Conservation (phyloP, 768 basidiomycete species). For the Xerocomellus amylosporus region DNA sequence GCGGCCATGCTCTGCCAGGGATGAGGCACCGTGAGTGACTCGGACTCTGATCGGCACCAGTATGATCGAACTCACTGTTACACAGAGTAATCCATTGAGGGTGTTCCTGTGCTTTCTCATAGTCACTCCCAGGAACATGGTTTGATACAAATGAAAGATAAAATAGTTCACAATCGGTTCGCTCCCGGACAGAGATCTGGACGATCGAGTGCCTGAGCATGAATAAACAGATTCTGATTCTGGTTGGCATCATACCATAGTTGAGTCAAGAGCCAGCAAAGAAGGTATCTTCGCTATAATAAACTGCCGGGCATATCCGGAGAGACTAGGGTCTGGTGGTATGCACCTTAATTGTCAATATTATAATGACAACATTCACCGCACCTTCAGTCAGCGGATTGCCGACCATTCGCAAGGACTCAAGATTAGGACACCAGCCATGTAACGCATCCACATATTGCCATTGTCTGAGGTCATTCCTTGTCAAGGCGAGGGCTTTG, state of each 20-base stretch:
- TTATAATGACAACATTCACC: conserved; percentile 2
- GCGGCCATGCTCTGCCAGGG: conserved; percentile 53
- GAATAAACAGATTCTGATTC: conserved; percentile 2
- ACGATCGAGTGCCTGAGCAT: conserved; percentile 8
- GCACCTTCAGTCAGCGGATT: conserved; percentile 65
- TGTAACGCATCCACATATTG: conserved; percentile 59
- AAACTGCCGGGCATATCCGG: conserved; percentile 52
- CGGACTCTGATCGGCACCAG: neutral
- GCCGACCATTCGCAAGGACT: conserved; percentile 55
- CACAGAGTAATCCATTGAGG: conserved; percentile 67
- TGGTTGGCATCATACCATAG: conserved; percentile 42
- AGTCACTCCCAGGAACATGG: conserved; percentile 38
- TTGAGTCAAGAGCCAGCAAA: conserved; percentile 61
- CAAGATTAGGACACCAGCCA: conserved; percentile 65
- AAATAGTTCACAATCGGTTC: conserved; percentile 78
- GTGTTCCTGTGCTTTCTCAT: conserved; percentile 48
- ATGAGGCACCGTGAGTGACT: neutral
- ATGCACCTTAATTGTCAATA: conserved; percentile 1
- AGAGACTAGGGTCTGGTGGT: conserved; percentile 35
- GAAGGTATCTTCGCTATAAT: conserved; percentile 67
- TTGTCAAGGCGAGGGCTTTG: conserved; percentile 60
- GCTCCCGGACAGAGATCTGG: conserved; percentile 68
- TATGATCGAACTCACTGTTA: conserved; percentile 42
- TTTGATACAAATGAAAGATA: conserved; percentile 69
- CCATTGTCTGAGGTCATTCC: conserved; percentile 61